Evolutionary conservation across 257 asterid species (phyloP), one percentile per base, ranked within the genome.

Genomic region (Coffea canephora): DNA sequence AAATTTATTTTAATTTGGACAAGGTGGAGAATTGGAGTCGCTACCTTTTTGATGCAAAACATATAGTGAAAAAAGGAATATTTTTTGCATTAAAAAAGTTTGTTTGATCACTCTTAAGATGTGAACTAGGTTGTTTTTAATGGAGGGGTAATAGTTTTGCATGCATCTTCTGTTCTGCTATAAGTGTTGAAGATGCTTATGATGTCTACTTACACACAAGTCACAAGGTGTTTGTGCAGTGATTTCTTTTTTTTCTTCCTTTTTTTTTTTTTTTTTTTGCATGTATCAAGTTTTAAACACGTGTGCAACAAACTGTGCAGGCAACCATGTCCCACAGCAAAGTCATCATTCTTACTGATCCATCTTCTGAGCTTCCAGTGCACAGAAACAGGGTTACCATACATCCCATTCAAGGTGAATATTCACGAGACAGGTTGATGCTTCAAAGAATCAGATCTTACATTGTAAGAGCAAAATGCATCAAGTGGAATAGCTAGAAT

Each of bases 401-500:
- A 82, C 94, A 90, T 75, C 93, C 97, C 80, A 92, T 92, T 88
- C 93, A 88, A 95, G 98, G 97, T 92, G 98, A 95, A 90, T 95
- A 93, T 89, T 95, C 98, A 21, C 91, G 97, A 90, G 99, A 92
- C 94, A 93, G 87, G 93, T 91, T 93, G 98, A 95, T 95, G 98
- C 99, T 95, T 87, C 98, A 95, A 94, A 93, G 98, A 95, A 95
- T 93, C 97, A 94, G 94, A 91, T 93, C 97, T 86, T 95, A 95
- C 98, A 93, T 95, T 91, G 99, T 95, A 95, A 95, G 98, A 86
- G 89, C 82, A 85, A 78, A 76, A 64, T 86, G 87, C 83, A 81
- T 83, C 83, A 85, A 80, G 74, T 78, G 83, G 85, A 77, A 69
- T 76, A 74, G 75, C 78, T 80, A 45, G 80, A 78, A 79, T 81